Percentiles rank a stretch among this genome's conserved stretches.
Conservation (phyloP, 2,329 filamentous ascomycete genomes). For the Fusarium nelsonii region DNA sequence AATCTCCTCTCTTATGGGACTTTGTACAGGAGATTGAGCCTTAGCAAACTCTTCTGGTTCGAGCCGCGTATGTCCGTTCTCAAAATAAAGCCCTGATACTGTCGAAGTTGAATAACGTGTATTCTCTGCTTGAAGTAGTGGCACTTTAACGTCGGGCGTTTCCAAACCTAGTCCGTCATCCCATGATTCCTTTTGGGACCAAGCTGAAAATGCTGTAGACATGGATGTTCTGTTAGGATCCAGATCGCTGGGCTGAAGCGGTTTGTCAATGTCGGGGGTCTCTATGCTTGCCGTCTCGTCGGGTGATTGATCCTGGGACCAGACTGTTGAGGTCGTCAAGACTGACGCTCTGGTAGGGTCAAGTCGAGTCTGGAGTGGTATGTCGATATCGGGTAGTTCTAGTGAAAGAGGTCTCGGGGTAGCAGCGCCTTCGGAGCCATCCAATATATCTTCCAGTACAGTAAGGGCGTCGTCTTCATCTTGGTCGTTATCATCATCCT, state of each 20-base stretch:
- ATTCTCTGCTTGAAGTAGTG: constrained; percentile 20
- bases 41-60: constrained; percentile 29
- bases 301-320: constrained; percentile 20
- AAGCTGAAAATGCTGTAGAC: constrained; percentile 24
- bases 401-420: constrained; percentile 30
- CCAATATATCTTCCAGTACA: constrained; percentile 23
- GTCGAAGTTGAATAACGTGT: constrained; percentile 33
- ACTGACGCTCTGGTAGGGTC: constrained; percentile 21
- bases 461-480: constrained; percentile 31
- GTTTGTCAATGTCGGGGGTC: constrained; percentile 25
- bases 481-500: constrained; percentile 13
- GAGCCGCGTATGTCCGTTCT: constrained; percentile 3
- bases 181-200: constrained; percentile 4
- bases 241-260: constrained; percentile 27
- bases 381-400: constrained; percentile 28
- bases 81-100: constrained; percentile 26
- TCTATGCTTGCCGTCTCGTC: constrained; percentile 3
- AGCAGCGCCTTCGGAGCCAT: constrained; percentile 10
- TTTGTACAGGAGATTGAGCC: constrained; percentile 10
- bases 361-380: constrained; percentile 16
- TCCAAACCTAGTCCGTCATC: constrained; percentile 3
- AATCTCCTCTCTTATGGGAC: constrained; percentile 21
- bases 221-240: constrained; percentile 15
- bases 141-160: constrained; percentile 22
- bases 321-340: constrained; percentile 32